Evolutionary conservation across 2,329 filamentous ascomycete species (phyloP), one percentile per base, ranked within the genome.

Genomic region (Huntiella decipiens): DNA sequence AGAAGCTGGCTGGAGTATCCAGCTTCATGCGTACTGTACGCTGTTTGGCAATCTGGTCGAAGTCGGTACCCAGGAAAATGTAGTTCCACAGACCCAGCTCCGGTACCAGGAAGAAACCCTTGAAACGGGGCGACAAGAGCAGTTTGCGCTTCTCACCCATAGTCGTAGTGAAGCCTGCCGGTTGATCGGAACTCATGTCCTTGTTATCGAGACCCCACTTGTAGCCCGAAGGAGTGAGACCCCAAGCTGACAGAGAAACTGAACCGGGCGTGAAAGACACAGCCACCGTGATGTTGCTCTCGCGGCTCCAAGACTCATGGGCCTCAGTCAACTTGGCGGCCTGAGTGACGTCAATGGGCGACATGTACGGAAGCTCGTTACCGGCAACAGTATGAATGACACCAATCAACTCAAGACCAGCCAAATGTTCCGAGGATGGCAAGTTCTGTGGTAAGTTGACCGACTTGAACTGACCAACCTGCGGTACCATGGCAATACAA

Each of bases 171-270:
- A 98, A 98, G 35, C 92, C 92, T 52, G 87, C 80, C 0, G 92
- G 91, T 60, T 93, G 85, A 60, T 98, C 91, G 51, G 83, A 93
- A 54, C 81, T 79, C 46, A 78, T 76, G 63, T 98, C 92, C 63
- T 81, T 88, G 71, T 98, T 98, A 59, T 95, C 84, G 1, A 78
- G 85, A 52, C 91, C 91, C 91, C 92, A 98, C 61, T 88, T 88
- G 68, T 93, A 95, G 44, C 91, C 91, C 52, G 80, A 70, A 1
- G 91, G 87, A 1, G 85, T 95, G 36, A 98, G 74, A 4, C 82
- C 81, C 86, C 88, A 98, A 0, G 91, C 87, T 4, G 85, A 83
- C 43, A 98, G 71, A 3, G 88, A 95, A 13, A 98, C 91, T 43
- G 87, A 95, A 51, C 91, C 91, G 1, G 91, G 91, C 0, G 91